Percentiles rank a stretch among this genome's conserved stretches.
Conservation (phyloP, 2,329 filamentous ascomycete genomes). For the Elsinoe perseae region DNA sequence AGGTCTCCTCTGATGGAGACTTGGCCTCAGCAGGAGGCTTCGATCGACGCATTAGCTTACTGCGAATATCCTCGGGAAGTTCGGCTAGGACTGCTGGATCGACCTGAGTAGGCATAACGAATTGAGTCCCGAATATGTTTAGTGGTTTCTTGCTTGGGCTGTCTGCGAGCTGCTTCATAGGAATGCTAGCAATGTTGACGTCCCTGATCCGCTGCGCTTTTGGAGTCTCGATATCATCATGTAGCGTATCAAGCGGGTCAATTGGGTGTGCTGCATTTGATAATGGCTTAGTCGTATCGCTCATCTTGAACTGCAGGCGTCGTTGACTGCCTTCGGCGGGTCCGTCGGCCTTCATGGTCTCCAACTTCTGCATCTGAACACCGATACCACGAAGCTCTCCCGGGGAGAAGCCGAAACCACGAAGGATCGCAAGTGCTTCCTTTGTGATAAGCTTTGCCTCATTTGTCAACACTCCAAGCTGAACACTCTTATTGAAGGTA, state of each 20-base stretch:
- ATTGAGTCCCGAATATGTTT: conserved; percentile 81
- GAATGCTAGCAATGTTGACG: conserved; percentile 30
- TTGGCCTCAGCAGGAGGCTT: conserved; percentile 12
- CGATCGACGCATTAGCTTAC: conserved; percentile 59
- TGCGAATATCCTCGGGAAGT: conserved; percentile 73
- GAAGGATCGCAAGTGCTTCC: conserved; percentile 77
- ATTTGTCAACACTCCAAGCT: conserved; percentile 79
- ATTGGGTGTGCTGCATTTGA: not conserved
- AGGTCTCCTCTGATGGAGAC: conserved; percentile 14
- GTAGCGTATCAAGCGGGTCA: conserved; percentile 35
- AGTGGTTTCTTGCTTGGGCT: conserved; percentile 57
- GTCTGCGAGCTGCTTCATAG: conserved; percentile 31
- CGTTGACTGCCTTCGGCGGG: conserved; percentile 66
- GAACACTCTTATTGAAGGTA: conserved; percentile 77
- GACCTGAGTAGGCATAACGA: conserved; percentile 75
- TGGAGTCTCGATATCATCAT: conserved; percentile 39
- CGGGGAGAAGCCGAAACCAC: conserved; percentile 73
- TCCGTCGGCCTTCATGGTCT: conserved; percentile 61
- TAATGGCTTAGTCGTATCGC: conserved; percentile 35
- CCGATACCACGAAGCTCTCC: conserved; percentile 90
- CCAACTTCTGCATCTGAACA: conserved; percentile 87
- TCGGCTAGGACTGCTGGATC: conserved; percentile 78
- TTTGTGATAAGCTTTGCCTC: conserved; percentile 62
- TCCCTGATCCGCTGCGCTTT: conserved; percentile 25
- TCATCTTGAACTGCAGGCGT: conserved; percentile 62